A percentile compares a stretch with the other conserved stretches of the same genome.
Evolutionary conservation across 768 basidiomycete genomes (phyloP).

Genomic region (Leucosporidium scottii): DNA sequence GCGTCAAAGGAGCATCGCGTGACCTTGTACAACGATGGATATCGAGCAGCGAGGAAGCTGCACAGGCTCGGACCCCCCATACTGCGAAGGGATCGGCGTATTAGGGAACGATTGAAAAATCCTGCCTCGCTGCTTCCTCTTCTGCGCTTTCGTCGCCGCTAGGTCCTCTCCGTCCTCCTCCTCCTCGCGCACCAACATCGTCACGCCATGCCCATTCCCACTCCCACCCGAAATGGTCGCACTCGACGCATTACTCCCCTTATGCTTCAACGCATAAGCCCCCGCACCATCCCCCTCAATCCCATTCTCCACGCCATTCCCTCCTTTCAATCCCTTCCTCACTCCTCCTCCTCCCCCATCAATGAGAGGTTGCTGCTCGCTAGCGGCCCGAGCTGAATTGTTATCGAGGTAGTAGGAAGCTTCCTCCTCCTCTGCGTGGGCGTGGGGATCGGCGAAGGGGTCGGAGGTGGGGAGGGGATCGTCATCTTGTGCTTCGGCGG

Average conservation of each 20-base stretch:
- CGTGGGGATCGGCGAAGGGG: constrained; percentile 45
- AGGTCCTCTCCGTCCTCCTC: constrained; percentile 35
- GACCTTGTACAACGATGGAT: too few relatives aligned
- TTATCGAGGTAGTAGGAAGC: not conserved
- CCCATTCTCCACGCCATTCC: too few relatives aligned
- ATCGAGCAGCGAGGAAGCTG: too few relatives aligned
- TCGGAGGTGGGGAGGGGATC: constrained; percentile 72
- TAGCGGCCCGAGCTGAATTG: not conserved
- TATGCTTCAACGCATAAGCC: too few relatives aligned
- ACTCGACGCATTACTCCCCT: too few relatives aligned
- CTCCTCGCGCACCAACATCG: not conserved
- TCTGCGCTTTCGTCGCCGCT: constrained; percentile 26
- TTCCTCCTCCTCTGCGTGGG: constrained; percentile 16
- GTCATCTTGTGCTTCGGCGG: constrained; percentile 47
- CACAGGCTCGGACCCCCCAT: constrained; percentile 5
- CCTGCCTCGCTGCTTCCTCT: constrained; percentile 29
- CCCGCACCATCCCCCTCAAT: too few relatives aligned
- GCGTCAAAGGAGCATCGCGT: too few relatives aligned
- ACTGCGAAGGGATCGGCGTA: constrained; percentile 23
- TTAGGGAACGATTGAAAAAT: constrained; percentile 36
- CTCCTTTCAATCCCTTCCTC: too few relatives aligned
- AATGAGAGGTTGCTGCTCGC: not conserved
- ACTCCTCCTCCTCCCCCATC: too few relatives aligned
- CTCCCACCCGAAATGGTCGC: not conserved
- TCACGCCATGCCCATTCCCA: not conserved